Evolutionary conservation across 176 grass and related monocot species (phyloP).

Genomic region (Zoysia pacifica): DNA sequence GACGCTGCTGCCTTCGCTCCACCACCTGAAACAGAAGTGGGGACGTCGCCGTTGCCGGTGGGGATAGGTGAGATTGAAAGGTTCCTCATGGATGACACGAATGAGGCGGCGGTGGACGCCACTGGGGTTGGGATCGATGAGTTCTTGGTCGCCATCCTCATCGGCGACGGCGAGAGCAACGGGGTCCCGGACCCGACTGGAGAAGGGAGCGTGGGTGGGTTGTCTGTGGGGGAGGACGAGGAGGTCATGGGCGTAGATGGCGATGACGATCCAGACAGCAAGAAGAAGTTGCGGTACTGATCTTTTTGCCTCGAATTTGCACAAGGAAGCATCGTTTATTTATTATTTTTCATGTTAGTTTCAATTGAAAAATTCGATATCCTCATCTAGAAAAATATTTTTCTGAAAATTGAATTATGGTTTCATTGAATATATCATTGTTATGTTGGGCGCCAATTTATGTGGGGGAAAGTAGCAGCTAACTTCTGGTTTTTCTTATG

Average conservation of each 20-base stretch:
- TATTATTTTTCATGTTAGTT: not conserved
- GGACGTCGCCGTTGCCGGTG: not conserved
- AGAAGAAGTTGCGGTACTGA: slow-evolving; percentile 76
- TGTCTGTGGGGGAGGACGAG: slow-evolving; percentile 21
- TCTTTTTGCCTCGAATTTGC: not conserved
- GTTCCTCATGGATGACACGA: slow-evolving; percentile 65
- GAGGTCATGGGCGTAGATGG: slow-evolving; percentile 29
- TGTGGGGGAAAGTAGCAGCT: not conserved
- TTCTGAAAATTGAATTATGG: not conserved
- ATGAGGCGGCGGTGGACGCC: slow-evolving; percentile 2
- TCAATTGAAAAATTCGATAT: not conserved
- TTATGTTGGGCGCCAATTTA: not conserved
- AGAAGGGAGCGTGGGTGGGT: slow-evolving; percentile 22
- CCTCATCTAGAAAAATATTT: not conserved
- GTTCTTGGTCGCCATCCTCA: slow-evolving; percentile 51
- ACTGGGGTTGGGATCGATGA: slow-evolving; percentile 6
- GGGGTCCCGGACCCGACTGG: not conserved
- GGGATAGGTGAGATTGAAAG: slow-evolving; percentile 50
- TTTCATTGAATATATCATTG: not conserved
- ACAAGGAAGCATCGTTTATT: not conserved
- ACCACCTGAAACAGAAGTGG: not conserved
- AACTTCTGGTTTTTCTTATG: not conserved
- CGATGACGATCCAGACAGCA: slow-evolving; percentile 49
- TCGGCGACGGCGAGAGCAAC: slow-evolving; percentile 25
- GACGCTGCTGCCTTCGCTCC: not conserved